Evolutionary conservation across 495 filamentous ascomycete species (phyloP).

Genomic region (Neurospora discreta): DNA sequence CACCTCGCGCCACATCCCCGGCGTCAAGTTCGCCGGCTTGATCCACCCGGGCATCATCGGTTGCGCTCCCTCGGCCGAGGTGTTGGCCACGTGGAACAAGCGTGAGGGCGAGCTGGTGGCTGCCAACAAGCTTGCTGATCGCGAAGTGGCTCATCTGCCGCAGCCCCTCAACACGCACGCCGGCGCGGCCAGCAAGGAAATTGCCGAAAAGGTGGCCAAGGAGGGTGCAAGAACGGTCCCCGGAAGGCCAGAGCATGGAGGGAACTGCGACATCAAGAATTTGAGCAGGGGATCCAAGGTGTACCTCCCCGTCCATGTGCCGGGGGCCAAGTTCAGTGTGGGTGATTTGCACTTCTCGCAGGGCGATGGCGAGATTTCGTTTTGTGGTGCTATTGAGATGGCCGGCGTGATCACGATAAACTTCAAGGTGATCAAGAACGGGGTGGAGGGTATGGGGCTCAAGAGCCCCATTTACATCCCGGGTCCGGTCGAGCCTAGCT

Average conservation of each 20-base stretch:
- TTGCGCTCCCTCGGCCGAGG: slow-evolving; percentile 68
- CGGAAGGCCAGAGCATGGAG: slow-evolving; percentile 56
- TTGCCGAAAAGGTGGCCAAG: slow-evolving; percentile 62
- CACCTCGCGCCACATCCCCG: slow-evolving; percentile 80
- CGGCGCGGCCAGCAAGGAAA: slow-evolving; percentile 47
- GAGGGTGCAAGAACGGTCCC: slow-evolving; percentile 89
- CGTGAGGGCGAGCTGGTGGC: slow-evolving; percentile 71
- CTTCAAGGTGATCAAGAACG: slow-evolving; percentile 78
- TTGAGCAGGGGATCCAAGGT: slow-evolving; percentile 62
- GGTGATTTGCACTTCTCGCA: slow-evolving; percentile 88
- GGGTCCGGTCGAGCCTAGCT: slow-evolving; percentile 85
- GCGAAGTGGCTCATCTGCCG: slow-evolving; percentile 73
- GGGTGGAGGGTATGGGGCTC: slow-evolving; percentile 64
- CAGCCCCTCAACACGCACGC: slow-evolving; percentile 60
- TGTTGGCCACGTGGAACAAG: slow-evolving; percentile 62
- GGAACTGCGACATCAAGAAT: slow-evolving; percentile 88
- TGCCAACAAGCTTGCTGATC: slow-evolving; percentile 47
- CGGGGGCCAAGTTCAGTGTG: slow-evolving; percentile 84
- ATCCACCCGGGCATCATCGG: slow-evolving; percentile 94
- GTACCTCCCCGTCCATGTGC: slow-evolving; percentile 74
- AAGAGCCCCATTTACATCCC: slow-evolving; percentile 85
- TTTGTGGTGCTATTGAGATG: slow-evolving; percentile 97
- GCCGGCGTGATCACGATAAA: slow-evolving; percentile 87
- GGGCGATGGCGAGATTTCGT: slow-evolving; percentile 89
- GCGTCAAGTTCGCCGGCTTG: slow-evolving; percentile 78